Percentiles rank a stretch among this genome's conserved stretches.
Conservation (phyloP, 768 basidiomycete genomes). For the Suillus occidentalis region DNA sequence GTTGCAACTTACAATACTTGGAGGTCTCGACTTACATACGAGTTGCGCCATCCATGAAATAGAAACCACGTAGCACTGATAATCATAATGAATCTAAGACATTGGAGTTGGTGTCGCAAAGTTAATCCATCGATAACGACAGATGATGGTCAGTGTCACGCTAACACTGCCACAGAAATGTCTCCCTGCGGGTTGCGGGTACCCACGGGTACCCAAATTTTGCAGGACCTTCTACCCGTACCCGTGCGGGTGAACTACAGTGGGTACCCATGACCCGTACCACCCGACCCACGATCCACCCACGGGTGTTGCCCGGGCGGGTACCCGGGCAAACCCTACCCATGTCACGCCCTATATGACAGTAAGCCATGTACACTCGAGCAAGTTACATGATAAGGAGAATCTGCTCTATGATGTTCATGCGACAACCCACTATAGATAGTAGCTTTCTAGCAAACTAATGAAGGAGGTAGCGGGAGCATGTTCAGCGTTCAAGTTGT, state of each 20-base stretch:
- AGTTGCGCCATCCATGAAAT: neutral
- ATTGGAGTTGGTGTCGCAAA: neutral
- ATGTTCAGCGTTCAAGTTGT: no score
- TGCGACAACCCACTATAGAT: no score
- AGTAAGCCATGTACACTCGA: no score
- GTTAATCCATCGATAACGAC: no score
- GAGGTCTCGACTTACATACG: no score
- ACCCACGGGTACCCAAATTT: neutral
- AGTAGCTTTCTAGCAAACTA: no score
- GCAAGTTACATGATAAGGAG: no score
- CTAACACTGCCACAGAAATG: neutral
- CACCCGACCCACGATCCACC: neutral
- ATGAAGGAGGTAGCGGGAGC: no score
- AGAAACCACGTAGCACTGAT: neutral
- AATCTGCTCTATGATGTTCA: no score
- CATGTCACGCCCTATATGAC: neutral
- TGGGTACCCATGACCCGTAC: neutral
- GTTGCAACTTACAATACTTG: neutral
- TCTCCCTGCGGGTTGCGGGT: neutral
- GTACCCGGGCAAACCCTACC: neutral
- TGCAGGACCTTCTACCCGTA: neutral
- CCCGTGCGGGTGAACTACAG: neutral
- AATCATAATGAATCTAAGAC: neutral
- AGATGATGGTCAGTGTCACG: neutral
- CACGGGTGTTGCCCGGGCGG: neutral